Evolutionary conservation across 768 basidiomycete species (phyloP).

Genomic region (Russula virescens): DNA sequence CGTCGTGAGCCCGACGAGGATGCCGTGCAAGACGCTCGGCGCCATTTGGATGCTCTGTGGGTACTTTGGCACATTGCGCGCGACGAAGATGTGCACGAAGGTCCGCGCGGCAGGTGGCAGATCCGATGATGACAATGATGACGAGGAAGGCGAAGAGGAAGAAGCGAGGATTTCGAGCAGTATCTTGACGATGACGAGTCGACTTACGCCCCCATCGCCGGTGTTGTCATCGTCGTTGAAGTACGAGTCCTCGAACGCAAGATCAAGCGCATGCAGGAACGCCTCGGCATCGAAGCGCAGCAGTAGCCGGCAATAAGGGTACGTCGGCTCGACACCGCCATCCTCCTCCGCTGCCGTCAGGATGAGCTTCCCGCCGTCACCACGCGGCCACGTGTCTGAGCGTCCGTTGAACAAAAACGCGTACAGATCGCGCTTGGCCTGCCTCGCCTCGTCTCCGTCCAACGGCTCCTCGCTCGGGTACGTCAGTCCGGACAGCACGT

Average conservation of each 20-base stretch:
- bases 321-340: slow-evolving; percentile 73
- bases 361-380: slow-evolving; percentile 64
- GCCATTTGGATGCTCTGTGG: slow-evolving; percentile 65
- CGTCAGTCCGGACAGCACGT: slow-evolving; percentile 71
- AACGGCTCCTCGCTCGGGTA: slow-evolving; percentile 83
- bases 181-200: slow-evolving; percentile 78
- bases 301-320: slow-evolving; percentile 81
- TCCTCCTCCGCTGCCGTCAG: slow-evolving; percentile 71
- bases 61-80: slow-evolving; percentile 96
- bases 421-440: slow-evolving; percentile 73
- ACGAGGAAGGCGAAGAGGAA: background rate
- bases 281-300: slow-evolving; percentile 90
- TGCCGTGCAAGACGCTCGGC: slow-evolving; percentile 60
- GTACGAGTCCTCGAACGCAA: slow-evolving; percentile 90
- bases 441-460: slow-evolving; percentile 52
- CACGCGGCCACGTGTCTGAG: slow-evolving; percentile 71
- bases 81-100: slow-evolving; percentile 92
- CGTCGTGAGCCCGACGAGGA: slow-evolving; percentile 72
- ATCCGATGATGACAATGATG: slow-evolving; percentile 36
- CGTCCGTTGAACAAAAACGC: slow-evolving; percentile 79
- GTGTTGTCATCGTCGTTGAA: slow-evolving; percentile 78
- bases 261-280: slow-evolving; percentile 87
- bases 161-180: slow-evolving; percentile 64
- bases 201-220: slow-evolving; percentile 51
- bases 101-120: slow-evolving; percentile 61